Conservation (phyloP, 2,329 filamentous ascomycete genomes). For the Thermothelomyces thermophilus region DNA sequence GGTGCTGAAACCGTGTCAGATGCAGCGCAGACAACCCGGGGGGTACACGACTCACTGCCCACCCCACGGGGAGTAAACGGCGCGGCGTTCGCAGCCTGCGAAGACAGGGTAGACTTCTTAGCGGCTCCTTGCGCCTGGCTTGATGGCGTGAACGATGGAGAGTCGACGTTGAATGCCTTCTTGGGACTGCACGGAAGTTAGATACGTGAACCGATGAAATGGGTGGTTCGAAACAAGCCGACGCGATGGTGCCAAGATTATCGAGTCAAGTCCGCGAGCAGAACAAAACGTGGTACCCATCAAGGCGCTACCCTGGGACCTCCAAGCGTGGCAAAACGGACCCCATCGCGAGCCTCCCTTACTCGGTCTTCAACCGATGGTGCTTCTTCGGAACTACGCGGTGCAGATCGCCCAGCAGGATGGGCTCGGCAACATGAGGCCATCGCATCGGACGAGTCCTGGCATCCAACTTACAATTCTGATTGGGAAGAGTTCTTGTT, state of each 20-base stretch:
- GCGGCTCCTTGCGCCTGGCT: constrained; percentile 37
- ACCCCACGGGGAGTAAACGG: constrained; percentile 70
- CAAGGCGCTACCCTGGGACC: no score
- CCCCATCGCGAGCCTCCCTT: no score
- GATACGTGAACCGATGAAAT: constrained; percentile 13
- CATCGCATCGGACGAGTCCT: neutral
- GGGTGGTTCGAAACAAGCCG: neutral
- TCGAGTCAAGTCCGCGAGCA: no score
- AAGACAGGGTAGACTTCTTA: constrained; percentile 75
- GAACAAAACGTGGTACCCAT: no score
- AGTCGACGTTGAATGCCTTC: constrained; percentile 89
- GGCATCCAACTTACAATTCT: constrained; percentile 42
- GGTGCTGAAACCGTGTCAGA: constrained; percentile 32
- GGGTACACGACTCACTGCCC: constrained; percentile 31
- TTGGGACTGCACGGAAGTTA: constrained; percentile 40
- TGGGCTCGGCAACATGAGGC: neutral
- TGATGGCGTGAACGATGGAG: constrained; percentile 83
- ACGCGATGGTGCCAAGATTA: neutral
- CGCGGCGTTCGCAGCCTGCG: constrained; percentile 82
- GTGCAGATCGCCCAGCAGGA: no score
- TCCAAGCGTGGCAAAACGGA: no score
- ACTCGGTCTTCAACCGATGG: no score
- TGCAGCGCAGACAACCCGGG: neutral
- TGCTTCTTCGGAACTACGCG: no score
- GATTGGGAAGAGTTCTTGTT: constrained; percentile 50